A percentile compares a stretch with the other conserved stretches of the same genome.
Evolutionary conservation across 345 rosid genomes (phyloP).

Genomic region (Balakata baccata): DNA sequence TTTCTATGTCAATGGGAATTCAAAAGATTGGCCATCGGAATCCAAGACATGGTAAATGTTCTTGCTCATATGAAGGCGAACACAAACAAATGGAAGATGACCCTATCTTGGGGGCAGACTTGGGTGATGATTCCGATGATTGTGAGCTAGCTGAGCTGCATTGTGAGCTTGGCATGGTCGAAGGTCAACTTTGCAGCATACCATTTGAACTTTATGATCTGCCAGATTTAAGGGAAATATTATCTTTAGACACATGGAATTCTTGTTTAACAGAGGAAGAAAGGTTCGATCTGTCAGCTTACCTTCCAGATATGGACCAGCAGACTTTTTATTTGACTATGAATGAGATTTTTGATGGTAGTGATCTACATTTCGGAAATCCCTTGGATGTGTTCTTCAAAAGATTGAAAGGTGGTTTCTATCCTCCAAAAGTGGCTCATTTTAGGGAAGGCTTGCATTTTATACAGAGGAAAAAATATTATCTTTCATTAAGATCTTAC

Average conservation of each 20-base stretch:
- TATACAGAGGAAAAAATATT: conserved; percentile 42
- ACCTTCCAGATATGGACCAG: conserved; percentile 69
- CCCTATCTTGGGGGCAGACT: conserved; percentile 28
- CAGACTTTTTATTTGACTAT: conserved; percentile 46
- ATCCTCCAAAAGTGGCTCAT: conserved; percentile 47
- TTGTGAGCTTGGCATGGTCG: conserved; percentile 53
- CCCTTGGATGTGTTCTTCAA: conserved; percentile 52
- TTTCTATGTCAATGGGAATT: conserved; percentile 36
- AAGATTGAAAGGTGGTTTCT: conserved; percentile 57
- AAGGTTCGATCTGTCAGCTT: conserved; percentile 48
- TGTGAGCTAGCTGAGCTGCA: conserved; percentile 31
- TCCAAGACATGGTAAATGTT: conserved; percentile 19
- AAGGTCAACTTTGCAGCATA: conserved; percentile 51
- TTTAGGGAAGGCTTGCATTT: conserved; percentile 41
- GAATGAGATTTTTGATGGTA: conserved; percentile 58
- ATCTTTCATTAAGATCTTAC: conserved; percentile 48
- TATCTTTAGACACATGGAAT: conserved; percentile 64
- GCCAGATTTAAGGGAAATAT: conserved; percentile 50
- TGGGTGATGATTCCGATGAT: conserved; percentile 45
- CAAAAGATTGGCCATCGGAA: conserved; percentile 32
- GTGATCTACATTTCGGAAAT: conserved; percentile 53
- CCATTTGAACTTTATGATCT: conserved; percentile 67
- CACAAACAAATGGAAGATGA: conserved; percentile 32
- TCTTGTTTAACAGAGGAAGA: conserved; percentile 60
- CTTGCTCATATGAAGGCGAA: conserved; percentile 15